A percentile compares a stretch with the other conserved stretches of the same genome.
phyloP scores from a whole-genome alignment of 192 early-diverging fungal species.

The Coemansia erecta region DNA sequence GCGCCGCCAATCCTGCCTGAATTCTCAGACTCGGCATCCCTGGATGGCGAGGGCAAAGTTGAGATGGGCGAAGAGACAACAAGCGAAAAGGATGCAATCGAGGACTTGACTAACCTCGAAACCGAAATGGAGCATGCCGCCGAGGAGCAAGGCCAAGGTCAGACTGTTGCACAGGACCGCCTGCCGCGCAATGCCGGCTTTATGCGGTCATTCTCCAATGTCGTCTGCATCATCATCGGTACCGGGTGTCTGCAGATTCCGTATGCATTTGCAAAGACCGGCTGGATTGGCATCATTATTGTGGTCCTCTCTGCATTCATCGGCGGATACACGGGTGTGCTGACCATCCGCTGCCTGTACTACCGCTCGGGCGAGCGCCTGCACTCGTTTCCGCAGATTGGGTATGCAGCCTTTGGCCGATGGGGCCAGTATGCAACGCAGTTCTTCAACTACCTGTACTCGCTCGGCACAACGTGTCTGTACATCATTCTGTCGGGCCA shows the following conservation, averaged over 20 bases:
- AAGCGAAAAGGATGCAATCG: conserved; percentile 28
- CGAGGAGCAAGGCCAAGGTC: background rate
- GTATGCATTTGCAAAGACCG: conserved; percentile 69
- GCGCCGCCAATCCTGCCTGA: conserved; percentile 11
- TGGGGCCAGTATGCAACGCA: conserved; percentile 59
- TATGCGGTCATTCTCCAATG: conserved; percentile 58
- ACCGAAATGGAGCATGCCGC: conserved; percentile 13
- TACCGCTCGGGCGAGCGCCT: conserved; percentile 49
- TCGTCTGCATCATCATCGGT: conserved; percentile 78
- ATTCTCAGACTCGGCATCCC: conserved; percentile 32
- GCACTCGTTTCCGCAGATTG: conserved; percentile 64
- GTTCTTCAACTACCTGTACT: conserved; percentile 61
- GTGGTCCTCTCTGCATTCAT: conserved; percentile 68
- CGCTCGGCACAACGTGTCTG: conserved; percentile 65
- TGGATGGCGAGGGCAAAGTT: conserved; percentile 26
- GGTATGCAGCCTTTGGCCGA: conserved; percentile 63
- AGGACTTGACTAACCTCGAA: conserved; percentile 18
- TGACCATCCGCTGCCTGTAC: conserved; percentile 76
- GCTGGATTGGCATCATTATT: conserved; percentile 75
- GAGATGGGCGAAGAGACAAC: conserved; percentile 15
- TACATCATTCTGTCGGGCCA: conserved; percentile 70
- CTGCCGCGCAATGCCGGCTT: conserved; percentile 47
- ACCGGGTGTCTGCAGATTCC: conserved; percentile 81
- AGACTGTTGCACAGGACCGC: conserved; percentile 1
- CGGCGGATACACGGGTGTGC: conserved; percentile 67